phyloP scores from a whole-genome alignment of 2,329 filamentous ascomycete genomes.

The Aspergillus latus region DNA sequence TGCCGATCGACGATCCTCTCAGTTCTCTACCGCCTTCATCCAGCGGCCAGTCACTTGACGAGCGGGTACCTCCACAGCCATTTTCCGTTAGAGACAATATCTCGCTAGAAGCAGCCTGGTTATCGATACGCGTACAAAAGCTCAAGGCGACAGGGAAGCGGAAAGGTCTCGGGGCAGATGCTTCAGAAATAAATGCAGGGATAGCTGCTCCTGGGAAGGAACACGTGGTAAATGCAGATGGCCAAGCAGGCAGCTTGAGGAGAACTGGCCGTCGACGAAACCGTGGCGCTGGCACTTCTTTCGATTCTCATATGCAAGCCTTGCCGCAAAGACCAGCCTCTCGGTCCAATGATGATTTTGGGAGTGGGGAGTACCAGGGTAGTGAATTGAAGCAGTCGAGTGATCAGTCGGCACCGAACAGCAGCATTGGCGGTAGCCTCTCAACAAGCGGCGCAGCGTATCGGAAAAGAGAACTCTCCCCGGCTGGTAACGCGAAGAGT shows the following conservation, averaged over 20 bases:
- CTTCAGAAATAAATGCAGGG: constrained; percentile 13
- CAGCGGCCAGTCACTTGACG: constrained; percentile 50
- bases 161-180: constrained; percentile 13
- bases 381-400: constrained; percentile 17
- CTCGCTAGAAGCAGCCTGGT: constrained; percentile 76
- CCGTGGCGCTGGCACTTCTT: constrained; percentile 18
- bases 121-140: constrained; percentile 49
- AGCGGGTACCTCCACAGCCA: constrained; percentile 67
- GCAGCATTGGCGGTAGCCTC: constrained; percentile 18
- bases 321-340: constrained; percentile 16
- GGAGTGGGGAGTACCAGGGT: constrained; percentile 13
- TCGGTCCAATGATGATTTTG: constrained; percentile 11
- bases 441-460: constrained; percentile 10
- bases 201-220: constrained; percentile 30
- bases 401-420: constrained; percentile 22
- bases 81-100: constrained; percentile 79
- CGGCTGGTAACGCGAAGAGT: constrained; percentile 28
- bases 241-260: constrained; percentile 17
- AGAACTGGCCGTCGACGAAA: constrained; percentile 21
- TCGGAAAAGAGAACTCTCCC: constrained; percentile 37
- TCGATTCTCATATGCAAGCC: constrained; percentile 18
- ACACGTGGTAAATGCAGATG: constrained; percentile 5
- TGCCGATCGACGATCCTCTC: constrained; percentile 87
- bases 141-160: constrained; percentile 9
- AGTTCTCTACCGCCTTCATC: constrained; percentile 61